Evolutionary conservation across 441 rosid species (phyloP), one percentile per base, ranked within the genome.

Genomic region (Theobroma grandiflorum): DNA sequence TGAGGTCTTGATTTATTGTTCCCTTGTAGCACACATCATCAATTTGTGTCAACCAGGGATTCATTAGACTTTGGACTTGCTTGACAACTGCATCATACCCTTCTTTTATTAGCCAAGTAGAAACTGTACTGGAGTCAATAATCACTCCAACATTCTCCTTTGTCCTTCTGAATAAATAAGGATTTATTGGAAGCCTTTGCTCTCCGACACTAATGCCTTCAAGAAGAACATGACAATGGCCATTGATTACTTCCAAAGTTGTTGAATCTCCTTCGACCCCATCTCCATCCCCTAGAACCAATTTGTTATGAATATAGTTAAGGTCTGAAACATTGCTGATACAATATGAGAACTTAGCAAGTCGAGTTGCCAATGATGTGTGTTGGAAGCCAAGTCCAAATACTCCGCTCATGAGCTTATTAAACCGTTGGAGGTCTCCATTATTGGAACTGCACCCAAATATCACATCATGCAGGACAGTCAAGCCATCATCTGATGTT

Each of bases 321-420:
- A 74, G 84, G 55, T 86, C 87, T 7, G 22, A 38, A 33, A 79
- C 55, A 37, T 66, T 74, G n/a, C 89, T 26, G 31, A 84, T 61
- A 78, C 87, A 88, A 26, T 81, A 86, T 26, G 88, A 87, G 74
- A 85, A 82, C 57, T 66, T 77, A 38, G 81, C 90, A 37, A 84
- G 40, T 79, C 82, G 84, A 40, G 62, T 61, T 6, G 76, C 75
- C 35, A 82, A 26, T 12, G 90, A 85, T 38, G 81, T 76, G 18
- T 37, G 69, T 42, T 37, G 58, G 8, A 14, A 33, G 22, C 86
- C 85, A 22, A 82, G 85, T 3, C 88, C 88, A 12, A 88, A 76
- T 6, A 88, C 73, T 1, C 88, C 85, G 6, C 75, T 53, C 59
- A 18, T 74, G 58, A 80, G 72, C 43, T 71, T 77, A 9, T 37